phyloP scores from a whole-genome alignment of 164 flowering plant species.

The Brasenia schreberi region DNA sequence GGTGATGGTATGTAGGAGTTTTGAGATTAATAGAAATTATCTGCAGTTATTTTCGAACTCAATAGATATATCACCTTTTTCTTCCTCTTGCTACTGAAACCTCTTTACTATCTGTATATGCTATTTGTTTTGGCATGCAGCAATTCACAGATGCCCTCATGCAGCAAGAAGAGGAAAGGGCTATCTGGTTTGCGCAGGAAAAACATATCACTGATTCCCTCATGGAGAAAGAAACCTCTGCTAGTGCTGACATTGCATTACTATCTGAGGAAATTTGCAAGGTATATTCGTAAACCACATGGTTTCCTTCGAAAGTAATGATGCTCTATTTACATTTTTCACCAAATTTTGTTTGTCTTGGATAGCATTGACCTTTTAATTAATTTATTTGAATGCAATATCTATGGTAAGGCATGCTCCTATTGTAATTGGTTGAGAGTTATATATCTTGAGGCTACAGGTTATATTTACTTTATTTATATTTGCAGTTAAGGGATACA shows the following conservation, averaged over 20 bases:
- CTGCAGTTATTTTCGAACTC: neutral
- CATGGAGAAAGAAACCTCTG: slow-evolving; percentile 33
- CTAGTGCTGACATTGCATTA: slow-evolving; percentile 28
- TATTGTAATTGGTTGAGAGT: too few relatives aligned
- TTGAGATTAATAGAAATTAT: too few relatives aligned
- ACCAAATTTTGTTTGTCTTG: too few relatives aligned
- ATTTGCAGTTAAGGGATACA: too few relatives aligned
- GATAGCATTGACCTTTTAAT: too few relatives aligned
- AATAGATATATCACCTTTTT: neutral
- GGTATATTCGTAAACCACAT: slow-evolving; percentile 22
- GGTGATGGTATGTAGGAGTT: slow-evolving; percentile 45
- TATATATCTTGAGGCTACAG: too few relatives aligned
- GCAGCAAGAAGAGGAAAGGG: slow-evolving; percentile 80
- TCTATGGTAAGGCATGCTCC: too few relatives aligned
- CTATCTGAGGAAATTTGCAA: slow-evolving; percentile 36
- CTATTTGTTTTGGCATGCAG: slow-evolving; percentile 22
- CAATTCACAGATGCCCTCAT: slow-evolving; percentile 74
- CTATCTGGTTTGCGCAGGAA: slow-evolving; percentile 74
- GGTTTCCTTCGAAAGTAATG: too few relatives aligned
- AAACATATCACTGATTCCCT: slow-evolving; percentile 51
- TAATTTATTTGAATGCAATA: too few relatives aligned
- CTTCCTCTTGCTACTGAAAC: neutral
- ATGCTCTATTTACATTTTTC: too few relatives aligned
- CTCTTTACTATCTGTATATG: neutral
- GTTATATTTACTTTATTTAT: too few relatives aligned